phyloP scores from a whole-genome alignment of 441 rosid genomes.

The Bruguiera hainesii region DNA sequence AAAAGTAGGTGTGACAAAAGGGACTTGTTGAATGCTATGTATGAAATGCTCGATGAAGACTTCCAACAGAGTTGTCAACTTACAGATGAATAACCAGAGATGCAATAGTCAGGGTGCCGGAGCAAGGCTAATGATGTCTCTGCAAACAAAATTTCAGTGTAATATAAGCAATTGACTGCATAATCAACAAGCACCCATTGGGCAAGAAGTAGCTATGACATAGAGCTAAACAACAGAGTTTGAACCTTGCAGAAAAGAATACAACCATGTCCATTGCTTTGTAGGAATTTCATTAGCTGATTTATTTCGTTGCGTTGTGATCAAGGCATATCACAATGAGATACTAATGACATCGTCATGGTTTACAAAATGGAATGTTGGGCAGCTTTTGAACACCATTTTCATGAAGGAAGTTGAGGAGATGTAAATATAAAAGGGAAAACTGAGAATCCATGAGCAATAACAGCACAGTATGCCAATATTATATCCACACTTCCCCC shows the following conservation, averaged over 20 bases:
- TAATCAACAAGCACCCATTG: neutral
- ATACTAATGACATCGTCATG: neutral
- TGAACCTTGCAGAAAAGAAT: neutral
- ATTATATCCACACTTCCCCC: neutral
- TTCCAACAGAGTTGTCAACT: constrained; percentile 30
- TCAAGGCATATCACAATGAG: neutral
- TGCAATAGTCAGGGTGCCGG: constrained; percentile 92
- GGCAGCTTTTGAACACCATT: neutral
- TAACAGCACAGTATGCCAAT: neutral
- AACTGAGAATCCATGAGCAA: too few species aligned
- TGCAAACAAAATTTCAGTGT: constrained; percentile 31
- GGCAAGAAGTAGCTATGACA: neutral
- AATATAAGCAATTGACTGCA: neutral
- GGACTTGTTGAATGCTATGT: neutral
- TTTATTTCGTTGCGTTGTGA: neutral
- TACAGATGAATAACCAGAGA: constrained; percentile 88
- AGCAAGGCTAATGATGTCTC: constrained; percentile 85
- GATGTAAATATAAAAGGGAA: neutral
- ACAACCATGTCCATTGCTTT: neutral
- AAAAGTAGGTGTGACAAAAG: constrained; percentile 3
- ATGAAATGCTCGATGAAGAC: constrained; percentile 1
- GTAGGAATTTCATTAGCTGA: neutral
- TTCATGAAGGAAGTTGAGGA: neutral
- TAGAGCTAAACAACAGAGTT: neutral
- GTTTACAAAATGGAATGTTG: neutral